These are phyloP conservation scores for Clarireedia monteithiana DNA, from an alignment of 2,329 filamentous ascomycete species.

Conservation along the genomic window DNA sequence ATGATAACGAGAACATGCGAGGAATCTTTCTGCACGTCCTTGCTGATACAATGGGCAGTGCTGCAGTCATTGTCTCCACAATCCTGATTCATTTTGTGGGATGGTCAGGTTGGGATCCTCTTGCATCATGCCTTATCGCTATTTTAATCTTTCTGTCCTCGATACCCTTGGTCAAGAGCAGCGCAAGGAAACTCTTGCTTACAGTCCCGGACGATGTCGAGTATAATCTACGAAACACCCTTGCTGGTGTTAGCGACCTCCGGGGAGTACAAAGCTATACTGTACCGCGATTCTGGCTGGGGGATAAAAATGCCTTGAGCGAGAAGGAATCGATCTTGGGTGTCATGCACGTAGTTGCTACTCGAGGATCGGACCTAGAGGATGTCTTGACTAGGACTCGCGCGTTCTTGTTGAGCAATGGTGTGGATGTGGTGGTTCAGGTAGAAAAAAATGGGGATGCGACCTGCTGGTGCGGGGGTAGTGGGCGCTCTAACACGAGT, in stretches of 20 bases:
- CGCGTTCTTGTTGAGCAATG: conserved; percentile 60
- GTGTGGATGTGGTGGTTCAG: conserved; percentile 79
- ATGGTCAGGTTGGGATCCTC: conserved; percentile 90
- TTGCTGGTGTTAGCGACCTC: conserved; percentile 75
- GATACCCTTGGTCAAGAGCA: conserved; percentile 77
- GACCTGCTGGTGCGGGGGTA: conserved; percentile 49
- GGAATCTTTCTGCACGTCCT: conserved; percentile 95
- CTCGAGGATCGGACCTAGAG: conserved; percentile 63
- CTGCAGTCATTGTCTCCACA: conserved; percentile 90
- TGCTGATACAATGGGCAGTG: conserved; percentile 88
- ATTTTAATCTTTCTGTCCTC: conserved; percentile 90
- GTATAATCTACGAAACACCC: conserved; percentile 77
- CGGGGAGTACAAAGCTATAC: conserved; percentile 80
- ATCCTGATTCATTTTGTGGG: conserved; percentile 77
- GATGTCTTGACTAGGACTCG: conserved; percentile 75
- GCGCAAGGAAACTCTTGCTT: conserved; percentile 74
- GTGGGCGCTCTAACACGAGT: background rate
- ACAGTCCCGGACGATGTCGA: conserved; percentile 80
- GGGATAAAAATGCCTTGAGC: conserved; percentile 48
- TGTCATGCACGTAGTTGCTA: conserved; percentile 78
- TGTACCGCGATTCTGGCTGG: conserved; percentile 87
- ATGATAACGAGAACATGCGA: conserved; percentile 91
- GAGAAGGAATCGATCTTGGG: conserved; percentile 57
- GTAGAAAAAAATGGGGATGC: conserved; percentile 76
- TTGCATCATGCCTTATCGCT: conserved; percentile 90